Conservation (phyloP, 2,329 filamentous ascomycete species). For the Cercospora zeae-maydis region DNA sequence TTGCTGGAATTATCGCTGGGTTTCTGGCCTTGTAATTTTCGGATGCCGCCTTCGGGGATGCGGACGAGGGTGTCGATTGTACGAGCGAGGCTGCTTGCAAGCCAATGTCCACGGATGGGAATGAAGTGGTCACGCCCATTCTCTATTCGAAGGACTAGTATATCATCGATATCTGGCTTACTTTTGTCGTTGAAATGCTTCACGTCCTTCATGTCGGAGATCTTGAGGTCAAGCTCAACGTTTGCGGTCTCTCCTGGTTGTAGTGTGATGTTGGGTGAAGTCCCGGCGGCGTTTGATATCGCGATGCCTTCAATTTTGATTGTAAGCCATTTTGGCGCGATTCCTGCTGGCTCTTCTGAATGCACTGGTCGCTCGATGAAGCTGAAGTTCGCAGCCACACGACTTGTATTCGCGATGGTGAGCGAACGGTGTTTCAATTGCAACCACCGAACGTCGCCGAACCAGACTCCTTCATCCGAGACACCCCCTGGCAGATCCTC, state of each 20-base stretch:
- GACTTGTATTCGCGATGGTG: conserved; percentile 88
- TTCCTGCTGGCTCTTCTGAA: conserved; percentile 42
- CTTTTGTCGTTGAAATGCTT: conserved; percentile 64
- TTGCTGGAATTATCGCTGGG: conserved; percentile 32
- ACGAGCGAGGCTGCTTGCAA: conserved; percentile 75
- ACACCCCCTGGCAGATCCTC: conserved; percentile 30
- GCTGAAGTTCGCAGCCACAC: conserved; percentile 71
- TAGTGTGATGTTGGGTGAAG: conserved; percentile 58
- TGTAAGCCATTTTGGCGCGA: conserved; percentile 65
- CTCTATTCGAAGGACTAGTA: conserved; percentile 78
- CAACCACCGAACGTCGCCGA: conserved; percentile 70
- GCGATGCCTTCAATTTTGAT: conserved; percentile 41
- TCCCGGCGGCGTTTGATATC: conserved; percentile 21
- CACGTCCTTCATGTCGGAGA: conserved; percentile 62
- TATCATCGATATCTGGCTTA: conserved; percentile 68
- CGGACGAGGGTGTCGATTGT: conserved; percentile 85
- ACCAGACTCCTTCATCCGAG: conserved; percentile 63
- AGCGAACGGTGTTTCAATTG: conserved; percentile 63
- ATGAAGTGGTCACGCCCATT: conserved; percentile 90
- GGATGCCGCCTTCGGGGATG: conserved; percentile 73
- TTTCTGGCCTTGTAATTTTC: conserved; percentile 62
- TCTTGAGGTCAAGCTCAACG: conserved; percentile 63
- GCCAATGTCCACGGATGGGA: conserved; percentile 72
- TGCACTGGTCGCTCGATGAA: conserved; percentile 70
- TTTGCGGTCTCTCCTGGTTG: conserved; percentile 80